These are phyloP conservation scores for Zalaria obscura DNA, from an alignment of 2,329 filamentous ascomycete genomes.

Conservation along the genomic window DNA sequence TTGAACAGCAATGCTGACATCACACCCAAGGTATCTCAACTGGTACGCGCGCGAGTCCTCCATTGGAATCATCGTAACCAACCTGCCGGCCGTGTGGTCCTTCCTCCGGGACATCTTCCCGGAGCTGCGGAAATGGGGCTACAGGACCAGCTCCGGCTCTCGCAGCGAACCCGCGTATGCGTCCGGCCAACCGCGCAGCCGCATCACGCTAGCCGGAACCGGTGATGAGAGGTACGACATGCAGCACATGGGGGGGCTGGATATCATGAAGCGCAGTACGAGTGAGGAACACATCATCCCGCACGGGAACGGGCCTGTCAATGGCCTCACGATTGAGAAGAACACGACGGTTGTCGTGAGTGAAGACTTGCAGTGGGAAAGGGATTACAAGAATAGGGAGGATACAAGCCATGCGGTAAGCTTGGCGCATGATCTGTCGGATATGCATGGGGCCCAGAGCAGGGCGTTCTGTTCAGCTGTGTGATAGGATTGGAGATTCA, in stretches of 20 bases:
- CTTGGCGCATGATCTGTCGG: not conserved
- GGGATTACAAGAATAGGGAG: not conserved
- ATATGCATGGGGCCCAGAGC: not conserved
- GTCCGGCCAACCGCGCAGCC: not conserved
- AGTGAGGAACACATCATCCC: not conserved
- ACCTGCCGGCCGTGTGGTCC: slow-evolving; percentile 8
- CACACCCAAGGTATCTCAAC: slow-evolving; percentile 3
- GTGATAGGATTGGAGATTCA: no score
- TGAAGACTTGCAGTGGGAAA: not conserved
- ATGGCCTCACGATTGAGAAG: not conserved
- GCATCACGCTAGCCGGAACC: not conserved
- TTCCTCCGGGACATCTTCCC: not conserved
- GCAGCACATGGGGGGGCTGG: not conserved
- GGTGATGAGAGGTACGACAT: not conserved
- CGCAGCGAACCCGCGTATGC: not conserved
- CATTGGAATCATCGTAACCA: slow-evolving; percentile 6
- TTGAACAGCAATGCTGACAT: not conserved
- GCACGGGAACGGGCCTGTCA: not conserved
- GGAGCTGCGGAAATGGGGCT: not conserved
- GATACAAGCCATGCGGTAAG: not conserved
- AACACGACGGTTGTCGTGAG: not conserved
- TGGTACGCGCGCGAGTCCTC: slow-evolving; percentile 9
- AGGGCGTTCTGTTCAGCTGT: not conserved
- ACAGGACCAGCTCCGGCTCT: not conserved
- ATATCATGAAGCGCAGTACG: not conserved